Conservation (phyloP, 2,329 filamentous ascomycete genomes). For the Coniochaeta ligniaria region DNA sequence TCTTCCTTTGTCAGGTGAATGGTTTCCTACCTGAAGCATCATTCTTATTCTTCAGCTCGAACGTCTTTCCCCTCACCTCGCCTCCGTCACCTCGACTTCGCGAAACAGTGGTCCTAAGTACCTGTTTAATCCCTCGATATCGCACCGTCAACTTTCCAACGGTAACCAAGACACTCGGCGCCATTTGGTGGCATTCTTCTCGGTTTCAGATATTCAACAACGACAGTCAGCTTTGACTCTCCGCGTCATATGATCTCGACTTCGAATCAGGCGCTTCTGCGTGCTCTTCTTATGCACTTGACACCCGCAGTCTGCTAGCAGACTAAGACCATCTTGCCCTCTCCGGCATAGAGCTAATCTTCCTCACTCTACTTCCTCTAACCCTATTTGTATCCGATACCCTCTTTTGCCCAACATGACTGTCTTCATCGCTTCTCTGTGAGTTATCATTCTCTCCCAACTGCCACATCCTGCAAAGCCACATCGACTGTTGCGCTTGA, state of each 20-base stretch:
- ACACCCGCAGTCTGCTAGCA: conserved; percentile 1
- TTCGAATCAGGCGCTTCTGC: background rate
- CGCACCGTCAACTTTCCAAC: background rate
- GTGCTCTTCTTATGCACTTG: background rate
- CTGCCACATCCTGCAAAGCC: background rate
- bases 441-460: conserved; percentile 8
- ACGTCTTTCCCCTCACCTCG: background rate
- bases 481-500: background rate
- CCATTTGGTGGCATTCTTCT: background rate
- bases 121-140: background rate
- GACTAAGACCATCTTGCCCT: background rate
- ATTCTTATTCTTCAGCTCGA: background rate
- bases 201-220: background rate
- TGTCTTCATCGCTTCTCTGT: conserved; percentile 41
- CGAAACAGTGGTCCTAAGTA: background rate
- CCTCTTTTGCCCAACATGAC: conserved; percentile 31
- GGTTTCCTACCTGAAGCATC: background rate
- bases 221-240: background rate
- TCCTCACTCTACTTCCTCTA: background rate
- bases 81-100: background rate
- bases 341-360: background rate
- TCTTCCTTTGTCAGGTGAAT: background rate
- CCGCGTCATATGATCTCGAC: background rate
- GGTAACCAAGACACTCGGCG: background rate
- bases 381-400: background rate